Base-by-base conservation (phyloP, 2,329 filamentous ascomycete species). In the Lizonia empirigonia region DNA sequence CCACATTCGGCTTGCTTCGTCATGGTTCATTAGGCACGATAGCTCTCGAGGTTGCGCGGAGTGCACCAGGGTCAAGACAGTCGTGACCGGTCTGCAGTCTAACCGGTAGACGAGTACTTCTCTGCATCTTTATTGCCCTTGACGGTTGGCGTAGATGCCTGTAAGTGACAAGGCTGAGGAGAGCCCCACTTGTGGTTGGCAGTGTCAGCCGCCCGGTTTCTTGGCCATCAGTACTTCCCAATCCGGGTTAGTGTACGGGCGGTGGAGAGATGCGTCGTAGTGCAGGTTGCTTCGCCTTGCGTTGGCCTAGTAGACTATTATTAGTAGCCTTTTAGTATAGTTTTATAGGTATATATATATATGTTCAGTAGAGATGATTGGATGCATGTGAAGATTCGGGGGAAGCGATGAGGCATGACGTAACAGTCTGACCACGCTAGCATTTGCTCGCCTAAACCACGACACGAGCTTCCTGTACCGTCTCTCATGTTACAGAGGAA, bases 51-150 rank as follows among this genome's bases (percentile, higher is more conserved):
- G 24, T 32, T 12, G 32, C n/a, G 36, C 44, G 29, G 35, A 22
- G 32, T 41, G 10, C 12, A 42, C 26, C 38, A 44, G 40, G 13
- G 29, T 53, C 50, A 34, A 45, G 55, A 45, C n/a, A 34, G 36
- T 58, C 19, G 20, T 37, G 18, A 44, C 36, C 44, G 19, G 16
- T 7, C 38, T 34, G 44, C 15, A 39, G 35, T 32, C 16, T 24
- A 44, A 30, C 22, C 26, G 44, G 27, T 40, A 19, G 37, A 35
- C 29, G 47, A 19, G 49, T 47, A 35, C 24, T 33, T 33, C 52
- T 48, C 44, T 63, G 64, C 62, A 64, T 63, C 41, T 63, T 67
- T 64, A 65, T 64, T 62, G 30, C 60, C 57, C 18, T 45, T 50
- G 37, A 49, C 15, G 52, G 58, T 39, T 36, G 34, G 30, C 26